Evolutionary conservation across 1,284 basidiomycete species (phyloP).

Genomic region (Ganoderma boninense): DNA sequence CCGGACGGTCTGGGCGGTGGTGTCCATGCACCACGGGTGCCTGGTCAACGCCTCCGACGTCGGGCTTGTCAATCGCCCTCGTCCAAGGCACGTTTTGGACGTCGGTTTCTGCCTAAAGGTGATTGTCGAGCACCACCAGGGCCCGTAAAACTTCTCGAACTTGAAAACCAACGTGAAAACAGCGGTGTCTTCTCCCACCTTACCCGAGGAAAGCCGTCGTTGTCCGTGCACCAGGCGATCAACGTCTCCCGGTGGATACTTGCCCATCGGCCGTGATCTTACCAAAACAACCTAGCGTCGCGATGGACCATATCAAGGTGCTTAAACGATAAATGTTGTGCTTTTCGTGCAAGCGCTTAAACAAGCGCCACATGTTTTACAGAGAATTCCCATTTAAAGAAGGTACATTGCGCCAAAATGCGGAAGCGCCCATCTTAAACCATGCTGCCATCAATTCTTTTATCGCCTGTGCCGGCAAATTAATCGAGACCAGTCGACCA

Average conservation of each 20-base stretch:
- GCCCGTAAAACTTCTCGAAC: neutral
- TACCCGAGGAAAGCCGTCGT: neutral
- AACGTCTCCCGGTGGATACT: neutral
- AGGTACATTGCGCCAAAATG: neutral
- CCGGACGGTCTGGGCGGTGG: no score
- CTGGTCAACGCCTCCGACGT: neutral
- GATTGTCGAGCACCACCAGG: neutral
- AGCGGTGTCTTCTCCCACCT: neutral
- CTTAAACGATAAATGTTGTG: neutral
- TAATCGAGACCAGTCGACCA: constrained; percentile 2
- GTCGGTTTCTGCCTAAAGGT: neutral
- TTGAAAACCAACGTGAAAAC: no score
- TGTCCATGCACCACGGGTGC: neutral
- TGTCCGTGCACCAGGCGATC: neutral
- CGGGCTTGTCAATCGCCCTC: neutral
- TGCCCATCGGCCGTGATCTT: neutral
- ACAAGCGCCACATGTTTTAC: neutral
- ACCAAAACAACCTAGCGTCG: neutral
- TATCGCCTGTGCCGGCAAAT: neutral
- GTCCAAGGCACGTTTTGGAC: neutral
- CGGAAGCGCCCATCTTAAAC: neutral
- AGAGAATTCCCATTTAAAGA: neutral
- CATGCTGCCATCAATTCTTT: neutral
- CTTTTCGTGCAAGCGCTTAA: neutral
- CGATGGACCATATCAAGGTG: neutral